Evolutionary conservation across 768 basidiomycete species (phyloP), one percentile per base, ranked within the genome.

Genomic region (Coprinopsis sp.): DNA sequence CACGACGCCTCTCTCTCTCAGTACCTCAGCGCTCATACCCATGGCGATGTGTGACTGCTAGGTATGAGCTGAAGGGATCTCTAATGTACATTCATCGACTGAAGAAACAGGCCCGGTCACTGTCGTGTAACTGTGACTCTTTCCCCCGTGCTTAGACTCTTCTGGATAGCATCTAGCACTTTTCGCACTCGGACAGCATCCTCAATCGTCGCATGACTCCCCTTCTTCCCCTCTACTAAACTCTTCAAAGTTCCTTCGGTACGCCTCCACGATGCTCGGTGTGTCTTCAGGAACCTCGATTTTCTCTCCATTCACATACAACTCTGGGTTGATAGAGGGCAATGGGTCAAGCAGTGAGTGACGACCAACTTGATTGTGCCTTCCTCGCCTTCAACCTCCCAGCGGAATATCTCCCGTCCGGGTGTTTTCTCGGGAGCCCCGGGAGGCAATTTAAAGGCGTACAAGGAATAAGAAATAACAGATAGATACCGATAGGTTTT

Each of bases 291-390:
- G 24, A 1, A 41, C 37, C 25, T 51, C 50, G 5, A 57, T 25
- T 30, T 50, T 51, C 40, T 58, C 50, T 10, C 57, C 57, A 19
- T 56, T 56, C 16, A 58, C 37, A 46, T 47, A 58, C 7, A 56
- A 21, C 10, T 48, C 36, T 2, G 51, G 49, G 14, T 56, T 49
- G 11, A 37, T 23, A 25, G 37, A 29, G 3, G 51, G 22, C 19
- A 47, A 31, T 8, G 25, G 24, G 4, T 42, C 53, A 12, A 24
- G 13, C 44, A 7, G 8, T n/a, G 8, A n/a, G 42, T 37, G n/a
- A 37, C 45, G 23, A 54, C 50, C 30, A 58, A 44, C 13, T 46
- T 50, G 27, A 56, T 44, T 13, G 50, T 27, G 5, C 54, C 54
- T 4, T 53, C 46, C 31, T 53, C 49, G 14, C 54, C 49, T 16